These are phyloP conservation scores for Aspergillus transmontanensis DNA, from an alignment of 2,329 filamentous ascomycete species.

Conservation along the genomic window DNA sequence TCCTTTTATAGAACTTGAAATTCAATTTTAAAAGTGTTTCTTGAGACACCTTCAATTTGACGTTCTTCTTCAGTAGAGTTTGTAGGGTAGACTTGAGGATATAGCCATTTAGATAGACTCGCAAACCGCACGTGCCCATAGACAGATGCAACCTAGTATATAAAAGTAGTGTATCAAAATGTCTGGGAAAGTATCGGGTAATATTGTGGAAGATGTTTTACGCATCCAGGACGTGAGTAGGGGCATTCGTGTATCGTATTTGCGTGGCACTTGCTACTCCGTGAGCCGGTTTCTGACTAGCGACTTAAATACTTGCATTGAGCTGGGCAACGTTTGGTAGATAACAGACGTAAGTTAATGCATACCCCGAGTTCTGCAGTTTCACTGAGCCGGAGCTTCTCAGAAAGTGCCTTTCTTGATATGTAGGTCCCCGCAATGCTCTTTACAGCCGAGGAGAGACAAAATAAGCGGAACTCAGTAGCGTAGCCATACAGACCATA, in stretches of 20 bases:
- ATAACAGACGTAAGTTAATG: no score
- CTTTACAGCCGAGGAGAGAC: no score
- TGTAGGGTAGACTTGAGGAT: not conserved
- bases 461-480: not conserved
- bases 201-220: not conserved
- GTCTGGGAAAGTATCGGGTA: not conserved
- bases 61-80: not conserved
- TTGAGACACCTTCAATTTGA: not conserved
- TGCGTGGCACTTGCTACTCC: not conserved
- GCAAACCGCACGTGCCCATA: no score
- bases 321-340: no score
- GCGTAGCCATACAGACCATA: not conserved
- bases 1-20: not conserved
- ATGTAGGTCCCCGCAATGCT: no score
- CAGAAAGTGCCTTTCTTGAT: no score
- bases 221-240: not conserved
- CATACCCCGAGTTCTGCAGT: no score
- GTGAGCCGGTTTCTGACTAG: no score
- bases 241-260: not conserved
- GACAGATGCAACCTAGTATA: not conserved
- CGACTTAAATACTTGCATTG: no score
- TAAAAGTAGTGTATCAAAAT: not conserved
- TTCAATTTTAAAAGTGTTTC: not conserved
- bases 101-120: not conserved
- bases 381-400: no score